Conservation (phyloP, 169 alveolate genomes). For the Plasmodium blacklocki region DNA sequence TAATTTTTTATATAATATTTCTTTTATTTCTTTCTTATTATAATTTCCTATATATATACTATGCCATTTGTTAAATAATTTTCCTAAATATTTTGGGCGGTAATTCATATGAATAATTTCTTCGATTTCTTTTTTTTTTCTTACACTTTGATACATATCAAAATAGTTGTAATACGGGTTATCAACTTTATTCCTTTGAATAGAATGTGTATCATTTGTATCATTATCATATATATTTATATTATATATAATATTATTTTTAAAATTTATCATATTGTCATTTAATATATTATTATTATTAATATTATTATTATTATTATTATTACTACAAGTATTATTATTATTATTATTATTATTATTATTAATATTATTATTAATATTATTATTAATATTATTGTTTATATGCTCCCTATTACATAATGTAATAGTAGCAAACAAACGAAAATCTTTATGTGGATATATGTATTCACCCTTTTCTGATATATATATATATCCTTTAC, state of each 20-base stretch:
- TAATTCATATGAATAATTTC: slow-evolving; percentile 32
- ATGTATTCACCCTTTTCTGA: slow-evolving; percentile 81
- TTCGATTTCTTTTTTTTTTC: slow-evolving; percentile 6
- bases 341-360: background rate
- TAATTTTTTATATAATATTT: slow-evolving; percentile 52
- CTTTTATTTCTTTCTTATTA: slow-evolving; percentile 30
- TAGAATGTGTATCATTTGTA: too few species aligned
- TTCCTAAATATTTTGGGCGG: slow-evolving; percentile 20
- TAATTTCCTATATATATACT: slow-evolving; percentile 31
- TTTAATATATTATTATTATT: background rate
- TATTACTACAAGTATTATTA: too few species aligned
- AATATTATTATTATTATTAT: background rate
- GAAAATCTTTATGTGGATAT: slow-evolving; percentile 80
- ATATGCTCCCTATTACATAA: background rate
- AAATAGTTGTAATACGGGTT: too few species aligned
- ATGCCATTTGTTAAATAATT: slow-evolving; percentile 63
- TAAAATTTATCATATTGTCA: too few species aligned
- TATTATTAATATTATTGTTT: background rate
- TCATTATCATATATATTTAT: too few species aligned
- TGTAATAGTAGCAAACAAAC: slow-evolving; percentile 76
- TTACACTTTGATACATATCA: background rate
- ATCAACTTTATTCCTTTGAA: too few species aligned
- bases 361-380: background rate
- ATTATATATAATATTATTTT: too few species aligned
- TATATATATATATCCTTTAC: slow-evolving; percentile 75